Evolutionary conservation across 495 filamentous ascomycete genomes (phyloP), one percentile per base, ranked within the genome.

Genomic region (Hamigera avellanea): DNA sequence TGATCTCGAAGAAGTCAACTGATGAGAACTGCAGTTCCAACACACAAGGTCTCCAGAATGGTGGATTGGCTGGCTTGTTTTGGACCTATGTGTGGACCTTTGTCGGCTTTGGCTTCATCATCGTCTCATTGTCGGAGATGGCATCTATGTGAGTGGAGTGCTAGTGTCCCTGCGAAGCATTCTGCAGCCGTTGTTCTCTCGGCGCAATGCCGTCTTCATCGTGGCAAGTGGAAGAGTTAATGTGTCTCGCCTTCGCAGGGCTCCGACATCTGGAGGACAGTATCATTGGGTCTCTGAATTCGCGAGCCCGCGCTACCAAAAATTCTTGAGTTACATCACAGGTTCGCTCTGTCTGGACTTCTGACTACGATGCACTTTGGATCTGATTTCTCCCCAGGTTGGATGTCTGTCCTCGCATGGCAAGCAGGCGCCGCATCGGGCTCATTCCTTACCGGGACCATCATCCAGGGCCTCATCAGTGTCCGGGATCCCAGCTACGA

Each of bases 211-310:
- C n/a, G n/a, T n/a, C n/a, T n/a, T n/a, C n/a, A n/a, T n/a, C n/a
- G n/a, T n/a, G n/a, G n/a, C n/a, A n/a, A n/a, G n/a, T n/a, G n/a
- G n/a, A n/a, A n/a, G n/a, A n/a, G n/a, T n/a, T n/a, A n/a, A 35
- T 17, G 14, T 31, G 18, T 5, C 23, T 37, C 31, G 2, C 15
- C 15, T 13, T 26, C 21, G 6, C 12, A 52, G 50, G 47, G 52
- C 52, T 19, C 53, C 53, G n/a, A 55, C 52, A 5, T 37, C 57
- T 2, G 67, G 61, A 18, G 64, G 62, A 1, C 62, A 69, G 41
- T 69, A 67, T 29, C 65, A 69, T 37, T 69, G 66, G 64, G 62
- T 66, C 0, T 66, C 59, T 2, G 69, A 72, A 35, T 70, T 72
- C 33, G 50, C 66, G 0, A 58, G 61, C 1, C 53, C 46, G 2